A percentile compares a stretch with the other conserved stretches of the same genome.
phyloP scores from a whole-genome alignment of 2,329 filamentous ascomycete genomes.

The Neofusicoccum umdonicola region DNA sequence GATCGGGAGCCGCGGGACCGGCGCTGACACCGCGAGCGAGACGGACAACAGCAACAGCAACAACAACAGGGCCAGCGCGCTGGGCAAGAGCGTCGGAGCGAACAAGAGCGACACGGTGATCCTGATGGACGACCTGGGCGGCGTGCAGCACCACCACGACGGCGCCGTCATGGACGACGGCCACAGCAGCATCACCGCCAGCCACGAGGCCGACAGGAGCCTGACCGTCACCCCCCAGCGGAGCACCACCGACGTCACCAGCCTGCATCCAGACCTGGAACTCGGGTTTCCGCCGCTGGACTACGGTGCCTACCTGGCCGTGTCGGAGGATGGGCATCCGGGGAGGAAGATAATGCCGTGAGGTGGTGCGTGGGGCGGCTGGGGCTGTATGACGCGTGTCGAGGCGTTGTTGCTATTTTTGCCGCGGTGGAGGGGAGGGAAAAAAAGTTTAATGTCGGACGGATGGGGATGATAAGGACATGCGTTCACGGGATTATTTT shows the following conservation, averaged over 20 bases:
- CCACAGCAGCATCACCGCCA: not conserved
- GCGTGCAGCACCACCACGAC: not conserved
- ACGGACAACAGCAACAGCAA: not conserved
- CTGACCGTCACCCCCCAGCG: not conserved
- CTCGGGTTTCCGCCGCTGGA: not conserved
- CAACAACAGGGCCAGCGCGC: not conserved
- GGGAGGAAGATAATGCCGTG: not conserved
- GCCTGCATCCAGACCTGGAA: not conserved
- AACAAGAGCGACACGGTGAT: not conserved
- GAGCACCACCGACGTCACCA: not conserved
- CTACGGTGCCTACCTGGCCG: not conserved
- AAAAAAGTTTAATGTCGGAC: not conserved
- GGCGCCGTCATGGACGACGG: not conserved
- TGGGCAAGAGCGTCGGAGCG: not conserved
- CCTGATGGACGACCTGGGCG: constrained; percentile 7
- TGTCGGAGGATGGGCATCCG: not conserved
- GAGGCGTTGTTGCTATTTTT: not conserved
- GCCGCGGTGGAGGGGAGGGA: not conserved
- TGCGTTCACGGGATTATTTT: not conserved
- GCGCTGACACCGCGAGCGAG: not conserved
- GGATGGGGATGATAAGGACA: not conserved
- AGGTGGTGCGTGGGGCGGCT: not conserved
- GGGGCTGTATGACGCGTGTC: not conserved
- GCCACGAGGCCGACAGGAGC: not conserved
- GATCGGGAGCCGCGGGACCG: too few relatives aligned